phyloP scores from a whole-genome alignment of 2,329 filamentous ascomycete species.

The Neophaeococcomyces aloes region DNA sequence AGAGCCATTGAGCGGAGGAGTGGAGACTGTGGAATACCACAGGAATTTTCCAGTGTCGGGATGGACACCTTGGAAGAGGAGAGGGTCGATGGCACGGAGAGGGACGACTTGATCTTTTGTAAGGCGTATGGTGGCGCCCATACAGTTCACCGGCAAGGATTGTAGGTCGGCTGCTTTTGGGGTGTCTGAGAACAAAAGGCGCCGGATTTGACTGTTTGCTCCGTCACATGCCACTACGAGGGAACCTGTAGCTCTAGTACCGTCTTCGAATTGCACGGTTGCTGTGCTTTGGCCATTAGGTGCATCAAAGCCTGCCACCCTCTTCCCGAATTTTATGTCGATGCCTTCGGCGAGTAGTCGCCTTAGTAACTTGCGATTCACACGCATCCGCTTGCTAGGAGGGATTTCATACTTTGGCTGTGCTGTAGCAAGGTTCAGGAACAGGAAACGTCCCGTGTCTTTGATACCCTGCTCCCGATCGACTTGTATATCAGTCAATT shows the following conservation, averaged over 20 bases:
- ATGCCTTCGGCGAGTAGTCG: slow-evolving; percentile 22
- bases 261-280: slow-evolving; percentile 17
- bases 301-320: slow-evolving; percentile 12
- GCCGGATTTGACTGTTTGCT: slow-evolving; percentile 20
- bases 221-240: slow-evolving; percentile 24
- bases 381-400: slow-evolving; percentile 22
- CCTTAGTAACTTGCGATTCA: slow-evolving; percentile 25
- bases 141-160: slow-evolving; percentile 11
- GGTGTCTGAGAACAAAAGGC: slow-evolving; percentile 10
- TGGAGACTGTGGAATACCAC: slow-evolving; percentile 33
- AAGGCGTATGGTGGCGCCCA: slow-evolving; percentile 12
- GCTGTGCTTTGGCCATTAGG: neutral
- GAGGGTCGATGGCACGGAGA: slow-evolving; percentile 14
- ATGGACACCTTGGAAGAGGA: slow-evolving; percentile 19
- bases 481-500: slow-evolving; percentile 21
- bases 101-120: slow-evolving; percentile 10
- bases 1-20: slow-evolving; percentile 29
- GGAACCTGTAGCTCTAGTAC: slow-evolving; percentile 11
- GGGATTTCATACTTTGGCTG: slow-evolving; percentile 25
- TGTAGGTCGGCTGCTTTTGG: neutral
- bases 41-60: slow-evolving; percentile 12
- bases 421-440: slow-evolving; percentile 24
- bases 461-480: slow-evolving; percentile 23
- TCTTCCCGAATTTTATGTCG: slow-evolving; percentile 23
- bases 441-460: slow-evolving; percentile 24